A percentile compares a stretch with the other conserved stretches of the same genome.
phyloP scores from a whole-genome alignment of 2,329 filamentous ascomycete genomes.

The Xylaria sp. region DNA sequence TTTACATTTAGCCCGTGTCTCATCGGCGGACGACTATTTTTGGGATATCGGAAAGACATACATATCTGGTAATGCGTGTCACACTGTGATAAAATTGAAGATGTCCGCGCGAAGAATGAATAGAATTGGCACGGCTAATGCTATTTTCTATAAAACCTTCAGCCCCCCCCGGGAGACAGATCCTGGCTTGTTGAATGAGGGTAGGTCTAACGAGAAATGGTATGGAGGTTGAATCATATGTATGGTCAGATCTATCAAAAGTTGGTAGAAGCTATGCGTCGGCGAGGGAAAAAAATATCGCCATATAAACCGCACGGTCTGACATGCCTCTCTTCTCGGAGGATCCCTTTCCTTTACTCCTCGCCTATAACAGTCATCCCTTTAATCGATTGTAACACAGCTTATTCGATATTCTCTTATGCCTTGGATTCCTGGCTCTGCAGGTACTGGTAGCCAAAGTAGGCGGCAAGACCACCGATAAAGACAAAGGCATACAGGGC shows the following conservation, averaged over 20 bases:
- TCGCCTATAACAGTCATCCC: conserved; percentile 17
- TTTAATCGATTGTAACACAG: conserved; percentile 18
- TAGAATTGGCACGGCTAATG: conserved; percentile 29
- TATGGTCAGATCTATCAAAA: conserved; percentile 42
- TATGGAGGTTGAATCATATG: conserved; percentile 35
- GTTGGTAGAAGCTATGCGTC: conserved; percentile 39
- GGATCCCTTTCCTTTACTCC: conserved; percentile 31
- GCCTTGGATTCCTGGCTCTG: conserved; percentile 63
- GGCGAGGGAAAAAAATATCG: conserved; percentile 36
- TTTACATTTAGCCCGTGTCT: not conserved
- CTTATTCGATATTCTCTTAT: conserved; percentile 32
- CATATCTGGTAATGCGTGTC: not conserved
- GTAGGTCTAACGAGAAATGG: conserved; percentile 33
- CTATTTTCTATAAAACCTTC: conserved; percentile 32
- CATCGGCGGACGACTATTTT: not conserved
- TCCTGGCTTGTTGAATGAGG: conserved; percentile 18
- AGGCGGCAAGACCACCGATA: conserved; percentile 80
- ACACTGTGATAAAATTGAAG: not conserved
- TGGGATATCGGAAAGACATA: not conserved
- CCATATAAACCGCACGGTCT: conserved; percentile 33
- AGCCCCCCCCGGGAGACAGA: conserved; percentile 13
- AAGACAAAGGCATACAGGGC: conserved; percentile 85
- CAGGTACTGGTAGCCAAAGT: conserved; percentile 86
- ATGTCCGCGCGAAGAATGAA: conserved; percentile 2
- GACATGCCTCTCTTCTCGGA: conserved; percentile 31